phyloP scores from a whole-genome alignment of 2,329 filamentous ascomycete genomes.

The Calycina marina region DNA sequence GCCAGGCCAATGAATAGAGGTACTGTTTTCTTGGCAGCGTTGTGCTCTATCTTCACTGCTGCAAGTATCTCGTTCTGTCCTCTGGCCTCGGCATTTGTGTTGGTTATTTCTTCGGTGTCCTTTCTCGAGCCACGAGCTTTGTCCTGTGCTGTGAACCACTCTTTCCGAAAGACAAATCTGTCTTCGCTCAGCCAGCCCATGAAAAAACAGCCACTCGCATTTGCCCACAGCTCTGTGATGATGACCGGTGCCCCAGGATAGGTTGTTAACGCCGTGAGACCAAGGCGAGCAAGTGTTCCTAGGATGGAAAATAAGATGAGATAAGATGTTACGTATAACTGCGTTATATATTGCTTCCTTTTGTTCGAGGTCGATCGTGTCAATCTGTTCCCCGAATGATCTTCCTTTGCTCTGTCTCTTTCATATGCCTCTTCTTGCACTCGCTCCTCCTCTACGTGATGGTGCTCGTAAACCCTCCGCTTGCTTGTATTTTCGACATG shows the following conservation, averaged over 20 bases:
- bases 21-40: slow-evolving; percentile 65
- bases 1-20: slow-evolving; percentile 78
- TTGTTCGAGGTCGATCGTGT: too few species aligned
- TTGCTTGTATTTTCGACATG: too few species aligned
- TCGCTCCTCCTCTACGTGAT: too few species aligned
- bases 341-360: too few species aligned
- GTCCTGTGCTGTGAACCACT: slow-evolving; percentile 37
- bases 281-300: slow-evolving; percentile 71
- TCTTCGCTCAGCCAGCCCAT: slow-evolving; percentile 83
- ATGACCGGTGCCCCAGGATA: slow-evolving; percentile 65
- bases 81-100: slow-evolving; percentile 19
- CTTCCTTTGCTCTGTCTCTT: too few species aligned
- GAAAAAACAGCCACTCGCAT: slow-evolving; percentile 65
- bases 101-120: slow-evolving; percentile 26
- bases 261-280: slow-evolving; percentile 62
- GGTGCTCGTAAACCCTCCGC: too few species aligned
- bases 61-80: too few species aligned
- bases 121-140: slow-evolving; percentile 22
- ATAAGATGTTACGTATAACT: slow-evolving; percentile 63
- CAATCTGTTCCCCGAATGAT: too few species aligned
- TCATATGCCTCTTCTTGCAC: too few species aligned
- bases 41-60: slow-evolving; percentile 41
- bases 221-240: slow-evolving; percentile 73
- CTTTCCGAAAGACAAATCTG: slow-evolving; percentile 53
- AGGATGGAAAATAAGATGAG: slow-evolving; percentile 77